phyloP scores from a whole-genome alignment of 257 asterid species.

The Lycium ferocissimum region DNA sequence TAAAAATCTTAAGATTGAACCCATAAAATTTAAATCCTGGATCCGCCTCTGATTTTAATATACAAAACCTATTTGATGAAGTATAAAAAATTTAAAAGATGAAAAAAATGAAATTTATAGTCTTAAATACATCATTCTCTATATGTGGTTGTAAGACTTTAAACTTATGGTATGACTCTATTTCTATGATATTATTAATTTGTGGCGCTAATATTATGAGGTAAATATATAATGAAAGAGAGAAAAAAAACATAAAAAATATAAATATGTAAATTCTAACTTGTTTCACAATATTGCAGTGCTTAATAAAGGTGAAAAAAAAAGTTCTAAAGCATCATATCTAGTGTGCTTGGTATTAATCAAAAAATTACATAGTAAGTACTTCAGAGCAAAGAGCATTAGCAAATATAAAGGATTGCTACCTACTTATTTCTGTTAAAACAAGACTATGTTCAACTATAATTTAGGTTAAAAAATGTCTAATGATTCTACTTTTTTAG shows the following conservation, averaged over 20 bases:
- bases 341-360: background rate
- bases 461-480: background rate
- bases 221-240: background rate
- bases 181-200: fast-evolving
- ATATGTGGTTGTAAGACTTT: too few relatives aligned
- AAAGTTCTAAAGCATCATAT: background rate
- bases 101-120: too few relatives aligned
- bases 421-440: background rate
- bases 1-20: too few relatives aligned
- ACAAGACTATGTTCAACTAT: background rate
- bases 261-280: background rate
- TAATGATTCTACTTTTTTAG: background rate
- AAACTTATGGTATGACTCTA: background rate
- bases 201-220: background rate
- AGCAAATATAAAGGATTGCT: background rate
- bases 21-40: too few relatives aligned
- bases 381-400: background rate
- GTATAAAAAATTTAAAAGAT: too few relatives aligned
- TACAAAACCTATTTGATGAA: too few relatives aligned
- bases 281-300: background rate
- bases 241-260: background rate
- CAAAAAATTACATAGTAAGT: background rate
- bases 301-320: background rate
- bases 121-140: background rate
- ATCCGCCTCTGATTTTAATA: too few relatives aligned